Evolutionary conservation across 2,329 filamentous ascomycete species (phyloP).

Genomic region (Apiospora hydei): DNA sequence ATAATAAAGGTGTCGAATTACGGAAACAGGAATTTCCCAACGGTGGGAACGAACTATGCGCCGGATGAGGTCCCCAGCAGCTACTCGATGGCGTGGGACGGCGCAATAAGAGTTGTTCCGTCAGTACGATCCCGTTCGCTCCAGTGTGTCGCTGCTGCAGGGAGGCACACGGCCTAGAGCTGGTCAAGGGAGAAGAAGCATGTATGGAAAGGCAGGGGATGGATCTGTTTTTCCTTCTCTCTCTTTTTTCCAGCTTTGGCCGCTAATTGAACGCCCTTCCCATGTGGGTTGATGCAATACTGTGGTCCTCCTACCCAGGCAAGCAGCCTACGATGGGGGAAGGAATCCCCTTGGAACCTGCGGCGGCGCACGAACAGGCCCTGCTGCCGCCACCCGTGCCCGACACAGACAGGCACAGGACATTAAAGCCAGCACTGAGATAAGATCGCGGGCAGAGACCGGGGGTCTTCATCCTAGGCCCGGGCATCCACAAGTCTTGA

Average conservation of each 20-base stretch:
- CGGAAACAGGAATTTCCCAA: conserved; percentile 17
- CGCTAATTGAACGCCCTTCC: conserved; percentile 11
- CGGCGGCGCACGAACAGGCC: conserved; percentile 18
- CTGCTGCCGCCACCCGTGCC: conserved; percentile 23
- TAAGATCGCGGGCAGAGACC: conserved; percentile 24
- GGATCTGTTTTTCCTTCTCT: neutral
- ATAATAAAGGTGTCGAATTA: conserved; percentile 6
- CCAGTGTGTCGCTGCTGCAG: neutral
- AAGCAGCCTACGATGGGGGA: conserved; percentile 2
- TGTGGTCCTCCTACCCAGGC: neutral
- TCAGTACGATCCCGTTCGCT: conserved; percentile 2
- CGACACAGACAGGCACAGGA: neutral
- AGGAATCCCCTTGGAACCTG: neutral
- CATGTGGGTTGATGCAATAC: conserved; percentile 22
- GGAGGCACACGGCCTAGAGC: conserved; percentile 13
- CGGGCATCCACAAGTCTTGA: conserved; percentile 23
- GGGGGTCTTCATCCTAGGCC: conserved; percentile 17
- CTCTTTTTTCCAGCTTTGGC: conserved; percentile 2
- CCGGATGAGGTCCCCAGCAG: neutral
- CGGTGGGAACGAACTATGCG: conserved; percentile 10
- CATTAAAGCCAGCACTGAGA: conserved; percentile 6
- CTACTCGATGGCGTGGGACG: conserved; percentile 9
- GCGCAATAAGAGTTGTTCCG: conserved; percentile 25
- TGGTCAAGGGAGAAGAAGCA: conserved; percentile 1
- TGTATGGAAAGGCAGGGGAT: conserved; percentile 10